phyloP scores from a whole-genome alignment of 768 basidiomycete species.

The Leccinum pellstonianum region DNA sequence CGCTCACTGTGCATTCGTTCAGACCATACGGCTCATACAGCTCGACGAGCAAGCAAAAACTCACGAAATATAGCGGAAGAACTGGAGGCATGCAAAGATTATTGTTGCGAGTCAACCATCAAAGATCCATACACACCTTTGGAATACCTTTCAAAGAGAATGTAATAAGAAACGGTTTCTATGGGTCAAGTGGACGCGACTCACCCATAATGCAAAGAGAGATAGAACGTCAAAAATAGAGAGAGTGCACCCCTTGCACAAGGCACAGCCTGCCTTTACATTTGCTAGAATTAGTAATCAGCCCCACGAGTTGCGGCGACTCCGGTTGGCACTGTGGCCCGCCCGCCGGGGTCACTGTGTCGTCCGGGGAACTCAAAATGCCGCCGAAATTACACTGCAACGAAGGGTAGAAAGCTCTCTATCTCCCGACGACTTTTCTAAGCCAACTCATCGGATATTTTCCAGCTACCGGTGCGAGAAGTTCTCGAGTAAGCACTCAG shows the following conservation, averaged over 20 bases:
- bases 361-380: too few relatives aligned
- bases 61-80: constrained; percentile 95
- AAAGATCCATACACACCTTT: constrained; percentile 45
- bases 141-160: constrained; percentile 48
- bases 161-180: constrained; percentile 1
- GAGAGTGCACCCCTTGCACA: background rate
- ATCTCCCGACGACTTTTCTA: too few relatives aligned
- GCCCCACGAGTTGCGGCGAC: too few relatives aligned
- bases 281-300: constrained; percentile 2
- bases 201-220: constrained; percentile 24
- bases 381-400: background rate
- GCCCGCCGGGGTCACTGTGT: too few relatives aligned
- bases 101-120: constrained; percentile 3
- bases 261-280: constrained; percentile 16
- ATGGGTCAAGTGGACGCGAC: background rate
- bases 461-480: too few relatives aligned
- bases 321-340: too few relatives aligned
- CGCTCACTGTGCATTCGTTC: constrained; percentile 64
- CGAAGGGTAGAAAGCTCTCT: background rate
- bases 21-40: constrained; percentile 5
- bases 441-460: too few relatives aligned
- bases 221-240: constrained; percentile 8
- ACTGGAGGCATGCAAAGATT: constrained; percentile 45
- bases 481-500: too few relatives aligned
- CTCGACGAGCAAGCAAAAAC: constrained; percentile 26